Conservation (phyloP, 257 asterid genomes). For the Solanum sejunctum region DNA sequence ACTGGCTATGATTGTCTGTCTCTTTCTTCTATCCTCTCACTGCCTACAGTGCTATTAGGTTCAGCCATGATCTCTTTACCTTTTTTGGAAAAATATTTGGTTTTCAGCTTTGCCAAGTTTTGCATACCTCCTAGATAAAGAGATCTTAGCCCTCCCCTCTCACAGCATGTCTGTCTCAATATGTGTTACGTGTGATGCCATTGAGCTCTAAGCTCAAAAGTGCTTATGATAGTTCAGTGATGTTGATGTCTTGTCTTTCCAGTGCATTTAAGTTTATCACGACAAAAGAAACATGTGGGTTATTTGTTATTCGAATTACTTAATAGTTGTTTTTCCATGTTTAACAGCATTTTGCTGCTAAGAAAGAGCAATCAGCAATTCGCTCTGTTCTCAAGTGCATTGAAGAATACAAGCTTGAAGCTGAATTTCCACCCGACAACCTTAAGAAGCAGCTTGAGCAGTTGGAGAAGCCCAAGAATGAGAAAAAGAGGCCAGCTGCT, state of each 20-base stretch:
- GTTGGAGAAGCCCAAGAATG: slow-evolving; percentile 63
- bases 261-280: background rate
- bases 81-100: background rate
- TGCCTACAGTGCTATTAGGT: background rate
- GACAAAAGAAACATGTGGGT: background rate
- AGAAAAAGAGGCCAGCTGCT: slow-evolving; percentile 69
- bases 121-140: background rate
- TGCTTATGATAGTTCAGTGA: background rate
- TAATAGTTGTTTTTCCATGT: background rate
- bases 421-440: slow-evolving; percentile 70
- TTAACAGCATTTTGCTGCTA: slow-evolving; percentile 81
- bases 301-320: background rate
- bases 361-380: slow-evolving; percentile 95
- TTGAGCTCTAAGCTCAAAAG: background rate
- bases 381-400: slow-evolving; percentile 93
- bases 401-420: slow-evolving; percentile 88
- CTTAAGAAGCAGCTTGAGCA: slow-evolving; percentile 90
- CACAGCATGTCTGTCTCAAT: background rate
- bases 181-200: background rate
- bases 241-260: background rate
- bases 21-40: background rate
- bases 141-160: background rate
- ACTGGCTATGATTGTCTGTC: background rate
- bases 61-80: background rate
- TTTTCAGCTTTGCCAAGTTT: background rate